phyloP scores from a whole-genome alignment of 2,329 filamentous ascomycete species.

The Colletotrichum spinosum region DNA sequence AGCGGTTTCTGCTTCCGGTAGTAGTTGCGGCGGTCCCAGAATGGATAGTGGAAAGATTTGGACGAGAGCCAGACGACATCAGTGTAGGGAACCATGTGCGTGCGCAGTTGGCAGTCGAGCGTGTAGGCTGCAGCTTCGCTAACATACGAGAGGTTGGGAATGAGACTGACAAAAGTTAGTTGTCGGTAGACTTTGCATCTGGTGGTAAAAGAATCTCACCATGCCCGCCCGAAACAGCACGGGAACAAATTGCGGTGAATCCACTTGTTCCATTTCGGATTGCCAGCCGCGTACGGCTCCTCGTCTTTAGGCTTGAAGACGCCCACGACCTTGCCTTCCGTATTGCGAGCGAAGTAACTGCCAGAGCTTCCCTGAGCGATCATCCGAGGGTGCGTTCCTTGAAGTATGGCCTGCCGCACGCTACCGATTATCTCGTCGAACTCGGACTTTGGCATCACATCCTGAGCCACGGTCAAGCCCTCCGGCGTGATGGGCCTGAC shows the following conservation, averaged over 20 bases:
- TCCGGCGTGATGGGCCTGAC: conserved; percentile 84
- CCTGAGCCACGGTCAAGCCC: conserved; percentile 72
- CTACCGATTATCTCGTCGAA: conserved; percentile 93
- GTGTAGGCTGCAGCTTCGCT: conserved; percentile 98
- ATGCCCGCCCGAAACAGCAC: conserved; percentile 95
- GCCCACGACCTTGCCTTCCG: conserved; percentile 91
- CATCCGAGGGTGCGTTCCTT: conserved; percentile 93
- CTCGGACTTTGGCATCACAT: conserved; percentile 79
- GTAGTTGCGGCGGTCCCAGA: conserved; percentile 91
- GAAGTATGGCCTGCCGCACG: conserved; percentile 88
- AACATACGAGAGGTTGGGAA: conserved; percentile 97
- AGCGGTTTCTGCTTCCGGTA: conserved; percentile 89
- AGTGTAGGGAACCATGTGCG: conserved; percentile 94
- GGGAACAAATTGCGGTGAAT: conserved; percentile 97
- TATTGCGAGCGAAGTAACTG: conserved; percentile 95
- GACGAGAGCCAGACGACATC: conserved; percentile 95
- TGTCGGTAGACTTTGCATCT: neutral
- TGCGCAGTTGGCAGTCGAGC: conserved; percentile 88
- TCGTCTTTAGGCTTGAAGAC: conserved; percentile 99
- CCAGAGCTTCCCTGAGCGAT: conserved; percentile 98
- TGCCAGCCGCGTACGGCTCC: conserved; percentile 95
- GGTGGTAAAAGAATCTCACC: conserved; percentile 56
- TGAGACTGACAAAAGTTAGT: conserved; percentile 67
- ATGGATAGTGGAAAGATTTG: conserved; percentile 98
- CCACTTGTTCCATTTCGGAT: conserved; percentile 99